Evolutionary conservation across 768 basidiomycete species (phyloP).

Genomic region (Chalciporus chontae): DNA sequence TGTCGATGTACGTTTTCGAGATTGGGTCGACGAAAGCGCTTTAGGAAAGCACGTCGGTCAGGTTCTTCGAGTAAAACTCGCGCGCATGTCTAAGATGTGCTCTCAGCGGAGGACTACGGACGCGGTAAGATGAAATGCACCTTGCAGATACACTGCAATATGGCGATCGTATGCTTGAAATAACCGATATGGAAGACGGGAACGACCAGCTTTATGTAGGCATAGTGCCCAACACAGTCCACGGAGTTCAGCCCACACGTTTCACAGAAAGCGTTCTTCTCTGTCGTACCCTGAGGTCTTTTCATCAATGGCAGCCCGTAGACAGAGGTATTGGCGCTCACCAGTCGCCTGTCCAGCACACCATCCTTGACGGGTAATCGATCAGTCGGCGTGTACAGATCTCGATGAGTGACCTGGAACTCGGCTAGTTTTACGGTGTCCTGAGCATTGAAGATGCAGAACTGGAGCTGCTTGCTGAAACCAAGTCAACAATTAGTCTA

Average conservation of each 20-base stretch:
- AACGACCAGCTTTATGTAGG: conserved; percentile 94
- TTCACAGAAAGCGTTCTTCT: conserved; percentile 89
- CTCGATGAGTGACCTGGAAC: conserved; percentile 91
- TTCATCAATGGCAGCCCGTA: background rate
- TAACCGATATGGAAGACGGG: conserved; percentile 99
- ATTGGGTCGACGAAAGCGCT: conserved; percentile 84
- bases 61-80: conserved; percentile 85
- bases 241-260: conserved; percentile 91
- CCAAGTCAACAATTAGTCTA: conserved; percentile 6
- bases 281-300: conserved; percentile 77
- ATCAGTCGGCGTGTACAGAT: conserved; percentile 83
- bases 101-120: background rate
- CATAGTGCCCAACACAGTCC: conserved; percentile 97
- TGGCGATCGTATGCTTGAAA: conserved; percentile 91
- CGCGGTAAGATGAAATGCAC: conserved; percentile 34
- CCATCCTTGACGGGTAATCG: conserved; percentile 87
- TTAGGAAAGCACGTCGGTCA: conserved; percentile 79
- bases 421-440: conserved; percentile 95
- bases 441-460: conserved; percentile 89
- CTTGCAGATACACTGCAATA: conserved; percentile 97
- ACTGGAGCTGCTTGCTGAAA: conserved; percentile 90
- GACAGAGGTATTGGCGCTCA: conserved; percentile 34
- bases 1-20: conserved; percentile 93
- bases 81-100: conserved; percentile 71
- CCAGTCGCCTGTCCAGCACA: conserved; percentile 87